A percentile compares a stretch with the other conserved stretches of the same genome.
Conservation (phyloP, 805 yeast genomes). For the Candida ortonii region DNA sequence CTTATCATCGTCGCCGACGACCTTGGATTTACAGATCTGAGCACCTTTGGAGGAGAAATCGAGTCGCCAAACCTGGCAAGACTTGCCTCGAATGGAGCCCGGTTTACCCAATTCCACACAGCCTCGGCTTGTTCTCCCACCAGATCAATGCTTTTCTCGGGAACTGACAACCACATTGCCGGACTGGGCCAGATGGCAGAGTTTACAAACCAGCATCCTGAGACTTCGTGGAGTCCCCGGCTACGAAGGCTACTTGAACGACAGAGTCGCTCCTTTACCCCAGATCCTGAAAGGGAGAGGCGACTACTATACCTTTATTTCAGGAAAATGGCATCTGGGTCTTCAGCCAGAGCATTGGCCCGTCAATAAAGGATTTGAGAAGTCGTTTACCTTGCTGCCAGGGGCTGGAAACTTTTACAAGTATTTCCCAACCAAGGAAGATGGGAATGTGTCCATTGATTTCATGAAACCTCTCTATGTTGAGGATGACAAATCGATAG, state of each 20-base stretch:
- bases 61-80: slow-evolving; percentile 49
- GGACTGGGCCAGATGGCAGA: slow-evolving; percentile 61
- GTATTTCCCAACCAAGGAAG: slow-evolving; percentile 37
- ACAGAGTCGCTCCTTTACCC: slow-evolving; percentile 50
- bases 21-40: slow-evolving; percentile 55
- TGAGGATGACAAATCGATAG: slow-evolving; percentile 37
- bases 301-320: slow-evolving; percentile 44
- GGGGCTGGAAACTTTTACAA: slow-evolving; percentile 60
- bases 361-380: slow-evolving; percentile 46
- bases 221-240: slow-evolving; percentile 44
- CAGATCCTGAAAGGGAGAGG: slow-evolving; percentile 48
- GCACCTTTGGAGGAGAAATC: slow-evolving; percentile 57
- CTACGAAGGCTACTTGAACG: slow-evolving; percentile 53
- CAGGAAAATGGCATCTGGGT: slow-evolving; percentile 66
- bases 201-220: slow-evolving; percentile 37
- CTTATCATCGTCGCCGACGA: slow-evolving; percentile 60
- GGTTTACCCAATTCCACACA: slow-evolving; percentile 58
- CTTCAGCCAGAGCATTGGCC: slow-evolving; percentile 48
- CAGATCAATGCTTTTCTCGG: slow-evolving; percentile 57
- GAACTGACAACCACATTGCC: slow-evolving; percentile 61
- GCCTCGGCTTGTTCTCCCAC: slow-evolving; percentile 68
- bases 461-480: slow-evolving; percentile 41
- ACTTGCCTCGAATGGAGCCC: slow-evolving; percentile 43
- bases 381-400: slow-evolving; percentile 47
- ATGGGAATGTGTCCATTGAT: slow-evolving; percentile 22